These are phyloP conservation scores for Chrysosporium queenslandicum DNA, from an alignment of 2,329 filamentous ascomycete species.

Conservation along the genomic window DNA sequence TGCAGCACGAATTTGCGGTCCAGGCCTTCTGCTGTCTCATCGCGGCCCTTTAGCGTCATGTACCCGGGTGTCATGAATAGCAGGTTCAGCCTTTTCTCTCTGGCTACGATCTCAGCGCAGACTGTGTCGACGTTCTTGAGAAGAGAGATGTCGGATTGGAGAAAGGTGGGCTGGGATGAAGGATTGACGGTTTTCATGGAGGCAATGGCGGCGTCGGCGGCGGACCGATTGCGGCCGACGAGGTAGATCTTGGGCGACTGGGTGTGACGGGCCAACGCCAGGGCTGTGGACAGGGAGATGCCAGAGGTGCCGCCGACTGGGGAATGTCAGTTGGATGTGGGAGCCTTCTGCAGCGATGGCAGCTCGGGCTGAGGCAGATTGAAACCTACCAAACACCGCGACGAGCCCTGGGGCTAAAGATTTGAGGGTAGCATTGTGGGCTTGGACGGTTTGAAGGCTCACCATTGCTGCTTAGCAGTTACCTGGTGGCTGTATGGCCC, in stretches of 20 bases:
- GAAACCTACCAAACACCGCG: constrained; percentile 18
- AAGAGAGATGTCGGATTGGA: constrained; percentile 30
- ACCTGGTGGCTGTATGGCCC: too few species aligned
- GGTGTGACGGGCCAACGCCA: constrained; percentile 37
- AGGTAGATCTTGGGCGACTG: constrained; percentile 42
- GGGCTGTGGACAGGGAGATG: constrained; percentile 43
- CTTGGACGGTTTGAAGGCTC: constrained; percentile 15
- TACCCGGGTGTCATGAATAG: constrained; percentile 33
- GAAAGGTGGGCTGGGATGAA: constrained; percentile 21
- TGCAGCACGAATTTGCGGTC: constrained; percentile 24
- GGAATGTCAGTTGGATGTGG: neutral
- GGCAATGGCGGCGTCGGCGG: constrained; percentile 36
- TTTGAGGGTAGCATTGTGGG: constrained; percentile 19
- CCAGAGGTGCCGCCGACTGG: constrained; percentile 43
- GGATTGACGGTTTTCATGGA: constrained; percentile 27
- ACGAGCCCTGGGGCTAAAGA: constrained; percentile 16
- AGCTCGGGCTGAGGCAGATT: neutral
- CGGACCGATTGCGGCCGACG: constrained; percentile 35
- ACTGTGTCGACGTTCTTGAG: constrained; percentile 28
- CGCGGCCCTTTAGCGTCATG: constrained; percentile 25
- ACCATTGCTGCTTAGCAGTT: constrained; percentile 20
- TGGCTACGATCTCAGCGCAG: constrained; percentile 24
- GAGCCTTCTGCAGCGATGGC: neutral
- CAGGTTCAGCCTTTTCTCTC: constrained; percentile 29
- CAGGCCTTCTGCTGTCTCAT: constrained; percentile 29